Evolutionary conservation across 2,329 filamentous ascomycete genomes (phyloP), one percentile per base, ranked within the genome.

Genomic region (Fusarium tjaetaba): DNA sequence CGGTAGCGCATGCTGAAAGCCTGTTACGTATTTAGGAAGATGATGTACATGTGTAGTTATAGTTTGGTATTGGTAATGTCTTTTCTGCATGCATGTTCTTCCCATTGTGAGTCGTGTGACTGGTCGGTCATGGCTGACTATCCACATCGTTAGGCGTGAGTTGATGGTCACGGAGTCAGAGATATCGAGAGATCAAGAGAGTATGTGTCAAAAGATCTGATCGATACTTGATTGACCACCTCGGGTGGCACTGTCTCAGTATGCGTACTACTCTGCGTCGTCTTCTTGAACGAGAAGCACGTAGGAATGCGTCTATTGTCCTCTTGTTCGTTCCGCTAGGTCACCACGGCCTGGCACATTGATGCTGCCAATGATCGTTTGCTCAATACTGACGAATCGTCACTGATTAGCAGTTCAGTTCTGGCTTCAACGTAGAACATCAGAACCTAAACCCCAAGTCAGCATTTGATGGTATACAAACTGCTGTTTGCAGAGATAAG

Each of bases 21-120:
- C 26, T 63, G 26, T 58, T 39, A 58, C 49, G 65, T 48, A 55
- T 48, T 68, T 45, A 56, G 53, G 51, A 43, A 45, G 39, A 49
- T 38, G 68, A 68, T 55, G 56, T 51, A 63, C 34, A 41, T 36
- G 28, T 55, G n/a, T 26, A 52, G 30, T 36, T 26, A 52, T 52
- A 14, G 30, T 20, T 43, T 41, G 18, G 26, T 66, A 38, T 65
- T 48, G 10, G 13, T 46, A n/a, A 26, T 65, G 28, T 38, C 30
- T 46, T 34, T 7, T 10, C 13, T 18, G 11, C 4, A 39, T 22
- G 10, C 11, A 13, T 28, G 20, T 30, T n/a, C 38, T 14, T 55
- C 7, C 32, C 7, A 11, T 41, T 2, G 24, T 11, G 10, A 28
- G 15, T 28, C 11, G 24, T 53, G 32, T 53, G 20, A 39, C 24